Evolutionary conservation across 257 asterid species (phyloP).

Genomic region (Dorcoceras hygrometricum): DNA sequence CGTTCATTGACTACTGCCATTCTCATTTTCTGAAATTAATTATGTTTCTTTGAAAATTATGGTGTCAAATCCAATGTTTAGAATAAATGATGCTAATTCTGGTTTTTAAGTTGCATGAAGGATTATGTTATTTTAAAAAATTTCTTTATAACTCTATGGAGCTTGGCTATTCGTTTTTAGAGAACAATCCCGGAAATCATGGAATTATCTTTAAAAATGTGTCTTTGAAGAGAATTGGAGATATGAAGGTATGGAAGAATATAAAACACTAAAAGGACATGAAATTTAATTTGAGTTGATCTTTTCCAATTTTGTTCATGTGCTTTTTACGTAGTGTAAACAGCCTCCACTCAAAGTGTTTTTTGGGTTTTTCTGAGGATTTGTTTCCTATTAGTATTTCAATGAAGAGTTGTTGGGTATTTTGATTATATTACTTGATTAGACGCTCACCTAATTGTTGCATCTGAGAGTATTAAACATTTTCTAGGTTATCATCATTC

Average conservation of each 20-base stretch:
- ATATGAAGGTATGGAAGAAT: not conserved
- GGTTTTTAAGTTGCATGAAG: not conserved
- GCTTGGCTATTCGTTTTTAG: not conserved
- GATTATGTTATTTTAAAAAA: not conserved
- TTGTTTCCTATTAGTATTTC: not conserved
- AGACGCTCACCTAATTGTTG: not conserved
- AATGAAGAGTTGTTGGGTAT: not conserved
- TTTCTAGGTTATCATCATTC: not conserved
- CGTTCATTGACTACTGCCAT: not conserved
- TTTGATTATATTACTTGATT: not conserved
- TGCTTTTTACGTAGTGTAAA: no score
- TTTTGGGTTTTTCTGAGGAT: not conserved
- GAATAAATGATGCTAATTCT: not conserved
- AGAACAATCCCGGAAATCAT: not conserved
- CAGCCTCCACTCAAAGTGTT: not conserved
- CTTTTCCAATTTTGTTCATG: not conserved
- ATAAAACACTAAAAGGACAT: not conserved
- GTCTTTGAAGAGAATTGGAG: not conserved
- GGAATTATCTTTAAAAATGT: not conserved
- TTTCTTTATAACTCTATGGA: not conserved
- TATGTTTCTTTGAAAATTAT: not conserved
- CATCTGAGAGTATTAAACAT: not conserved
- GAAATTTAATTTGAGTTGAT: not conserved
- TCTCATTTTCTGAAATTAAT: not conserved
- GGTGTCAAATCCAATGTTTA: not conserved